A percentile compares a stretch with the other conserved stretches of the same genome.
Conservation (phyloP, 2,329 filamentous ascomycete genomes). For the Byssothecium circinans region DNA sequence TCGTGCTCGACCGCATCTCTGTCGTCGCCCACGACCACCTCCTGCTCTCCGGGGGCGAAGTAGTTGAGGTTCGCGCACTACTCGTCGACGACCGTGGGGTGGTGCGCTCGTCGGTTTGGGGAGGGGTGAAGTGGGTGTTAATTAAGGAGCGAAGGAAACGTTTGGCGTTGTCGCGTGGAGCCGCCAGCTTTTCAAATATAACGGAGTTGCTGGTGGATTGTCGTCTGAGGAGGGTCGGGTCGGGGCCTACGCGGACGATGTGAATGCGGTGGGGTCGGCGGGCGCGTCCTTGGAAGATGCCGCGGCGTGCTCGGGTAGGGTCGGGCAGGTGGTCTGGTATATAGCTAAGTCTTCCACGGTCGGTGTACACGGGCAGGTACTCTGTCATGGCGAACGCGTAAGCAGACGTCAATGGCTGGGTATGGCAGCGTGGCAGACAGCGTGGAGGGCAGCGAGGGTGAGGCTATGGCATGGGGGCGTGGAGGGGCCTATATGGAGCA, state of each 20-base stretch:
- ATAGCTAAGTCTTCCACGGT: constrained; percentile 43
- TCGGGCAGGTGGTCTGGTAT: constrained; percentile 40
- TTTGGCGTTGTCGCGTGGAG: constrained; percentile 53
- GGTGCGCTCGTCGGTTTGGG: constrained; percentile 21
- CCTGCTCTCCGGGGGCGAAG: constrained; percentile 31
- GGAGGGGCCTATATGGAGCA: constrained; percentile 26
- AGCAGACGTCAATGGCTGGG: constrained; percentile 27
- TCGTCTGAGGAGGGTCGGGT: constrained; percentile 36
- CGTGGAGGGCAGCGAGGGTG: constrained; percentile 14
- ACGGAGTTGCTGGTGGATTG: constrained; percentile 39
- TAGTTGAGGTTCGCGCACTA: constrained; percentile 30
- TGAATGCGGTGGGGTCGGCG: constrained; percentile 60
- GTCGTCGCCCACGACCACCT: constrained; percentile 27
- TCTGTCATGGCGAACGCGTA: constrained; percentile 44
- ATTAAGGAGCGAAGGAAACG: constrained; percentile 53
- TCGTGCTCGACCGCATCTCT: constrained; percentile 45
- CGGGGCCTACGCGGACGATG: constrained; percentile 54
- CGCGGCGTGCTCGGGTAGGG: constrained; percentile 25
- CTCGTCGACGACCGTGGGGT: constrained; percentile 33
- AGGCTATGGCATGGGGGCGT: too few relatives aligned
- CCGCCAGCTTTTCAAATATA: constrained; percentile 53
- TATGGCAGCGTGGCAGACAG: not conserved
- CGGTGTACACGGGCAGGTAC: constrained; percentile 41
- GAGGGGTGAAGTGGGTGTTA: constrained; percentile 34
- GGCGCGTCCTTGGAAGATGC: constrained; percentile 53